Percentiles rank a stretch among this genome's conserved stretches.
phyloP scores from a whole-genome alignment of 202 grass and related monocot species.

The Tripidium arundinaceum region DNA sequence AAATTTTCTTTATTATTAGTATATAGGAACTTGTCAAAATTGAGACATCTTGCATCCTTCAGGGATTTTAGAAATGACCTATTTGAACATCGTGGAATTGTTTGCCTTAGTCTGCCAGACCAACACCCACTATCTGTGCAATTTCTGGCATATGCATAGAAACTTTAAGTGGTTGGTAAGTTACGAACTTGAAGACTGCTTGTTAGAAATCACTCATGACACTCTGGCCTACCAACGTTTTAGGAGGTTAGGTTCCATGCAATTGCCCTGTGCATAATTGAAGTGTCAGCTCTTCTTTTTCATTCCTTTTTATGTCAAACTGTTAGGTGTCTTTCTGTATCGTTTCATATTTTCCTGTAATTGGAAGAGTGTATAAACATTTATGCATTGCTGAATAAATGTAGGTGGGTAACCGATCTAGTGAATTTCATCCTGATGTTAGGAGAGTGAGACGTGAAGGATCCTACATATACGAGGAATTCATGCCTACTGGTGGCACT shows the following conservation, averaged over 20 bases:
- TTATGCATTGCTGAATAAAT: slow-evolving; percentile 32
- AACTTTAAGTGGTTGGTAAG: not conserved
- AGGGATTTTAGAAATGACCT: slow-evolving; percentile 1
- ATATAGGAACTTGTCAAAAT: not conserved
- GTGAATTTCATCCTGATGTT: slow-evolving; percentile 97
- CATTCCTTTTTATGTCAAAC: not conserved
- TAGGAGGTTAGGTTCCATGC: not conserved
- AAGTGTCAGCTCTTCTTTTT: slow-evolving; percentile 20
- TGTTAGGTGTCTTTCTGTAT: slow-evolving; percentile 8
- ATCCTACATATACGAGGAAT: slow-evolving; percentile 99
- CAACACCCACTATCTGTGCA: not conserved
- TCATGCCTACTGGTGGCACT: slow-evolving; percentile 99
- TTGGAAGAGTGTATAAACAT: slow-evolving; percentile 21
- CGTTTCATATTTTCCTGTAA: slow-evolving; percentile 19
- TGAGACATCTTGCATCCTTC: not conserved
- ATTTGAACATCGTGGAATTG: slow-evolving; percentile 3
- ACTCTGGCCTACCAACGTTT: slow-evolving; percentile 5
- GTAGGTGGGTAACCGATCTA: slow-evolving; percentile 98
- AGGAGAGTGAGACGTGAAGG: slow-evolving; percentile 92
- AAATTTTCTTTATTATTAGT: slow-evolving; percentile 11
- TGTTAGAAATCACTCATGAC: not conserved
- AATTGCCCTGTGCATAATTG: slow-evolving; percentile 11
- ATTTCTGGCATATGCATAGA: too few relatives aligned
- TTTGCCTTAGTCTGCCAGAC: not conserved
- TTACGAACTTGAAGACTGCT: not conserved